Base-by-base conservation (phyloP, 306 rosid genomes). In the Malus sieversii region DNA sequence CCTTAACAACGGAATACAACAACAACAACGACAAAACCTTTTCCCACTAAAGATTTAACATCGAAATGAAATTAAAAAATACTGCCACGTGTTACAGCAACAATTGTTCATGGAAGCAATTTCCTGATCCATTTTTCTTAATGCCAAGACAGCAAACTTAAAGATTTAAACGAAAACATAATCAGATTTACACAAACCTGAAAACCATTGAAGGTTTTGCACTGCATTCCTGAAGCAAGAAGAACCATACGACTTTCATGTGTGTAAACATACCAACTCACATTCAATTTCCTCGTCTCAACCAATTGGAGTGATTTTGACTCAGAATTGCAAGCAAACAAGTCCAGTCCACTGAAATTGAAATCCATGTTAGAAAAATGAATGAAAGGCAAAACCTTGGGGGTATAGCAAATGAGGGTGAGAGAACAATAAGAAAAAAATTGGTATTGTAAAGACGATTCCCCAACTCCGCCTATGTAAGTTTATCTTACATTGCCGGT, bases 231-330 rank as follows among this genome's bases (percentile, higher is more conserved):
- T 85, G 96, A 86, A 80, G 99, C 97, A 72, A 95, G 96, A 85
- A 92, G 96, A 83, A 95, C 96, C 91, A 90, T 80, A 55, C 99
- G 97, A 86, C 99, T 95, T 88, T 95, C 99, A 79, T 95, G 99
- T 12, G 99, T 95, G 80, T 95, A 95, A 70, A 86, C 88, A 83
- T 85, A 90, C 93, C 99, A 95, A 87, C 90, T 90, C 69, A 90
- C 98, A 76, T 80, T 89, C 82, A 92, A 45, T 85, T 86, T 95
- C 89, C 85, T 95, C 74, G 93, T 83, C 80, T 95, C 97, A 66
- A 95, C 97, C 88, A 92, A 84, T 33, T 89, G 91, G 33, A 92
- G 84, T 63, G 90, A 92, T 81, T 87, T 92, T 61, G 88, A 84
- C 76, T 84, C 89, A 61, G 88, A 77, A 66, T 83, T 87, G 83